phyloP scores from a whole-genome alignment of 768 basidiomycete genomes.

The Boletus sp. region DNA sequence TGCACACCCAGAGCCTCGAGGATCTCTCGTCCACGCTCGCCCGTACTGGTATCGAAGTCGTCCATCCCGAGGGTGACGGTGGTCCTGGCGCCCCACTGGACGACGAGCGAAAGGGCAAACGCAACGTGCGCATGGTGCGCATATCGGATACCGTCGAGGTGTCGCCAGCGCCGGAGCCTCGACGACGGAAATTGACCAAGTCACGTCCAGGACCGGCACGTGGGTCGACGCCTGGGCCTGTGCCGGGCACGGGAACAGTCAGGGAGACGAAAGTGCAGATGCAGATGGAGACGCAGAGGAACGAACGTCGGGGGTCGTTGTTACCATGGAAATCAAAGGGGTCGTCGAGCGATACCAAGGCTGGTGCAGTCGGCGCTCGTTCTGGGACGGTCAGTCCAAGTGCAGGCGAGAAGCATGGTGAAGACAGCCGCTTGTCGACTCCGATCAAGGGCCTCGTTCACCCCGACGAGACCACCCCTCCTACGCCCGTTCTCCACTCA shows the following conservation, averaged over 20 bases:
- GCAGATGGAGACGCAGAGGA: not conserved
- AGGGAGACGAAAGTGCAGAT: not conserved
- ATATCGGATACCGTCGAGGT: constrained; percentile 26
- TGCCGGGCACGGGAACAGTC: not conserved
- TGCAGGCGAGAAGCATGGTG: not conserved
- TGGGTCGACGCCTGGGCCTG: not conserved
- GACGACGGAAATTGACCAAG: constrained; percentile 25
- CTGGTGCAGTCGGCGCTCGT: not conserved
- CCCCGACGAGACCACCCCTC: not conserved
- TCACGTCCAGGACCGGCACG: constrained; percentile 3
- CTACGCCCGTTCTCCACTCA: not conserved
- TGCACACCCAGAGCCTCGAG: constrained; percentile 24
- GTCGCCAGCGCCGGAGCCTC: constrained; percentile 9
- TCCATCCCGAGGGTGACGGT: not conserved
- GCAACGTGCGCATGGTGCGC: constrained; percentile 23
- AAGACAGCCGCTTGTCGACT: not conserved
- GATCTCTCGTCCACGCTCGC: constrained; percentile 19
- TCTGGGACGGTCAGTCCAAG: not conserved
- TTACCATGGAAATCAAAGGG: constrained; percentile 23
- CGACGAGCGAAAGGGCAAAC: constrained; percentile 8
- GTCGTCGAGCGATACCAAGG: constrained; percentile 1
- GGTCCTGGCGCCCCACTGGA: not conserved
- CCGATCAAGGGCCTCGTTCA: not conserved
- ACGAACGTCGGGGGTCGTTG: constrained; percentile 19
- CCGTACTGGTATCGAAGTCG: constrained; percentile 18